A percentile compares a stretch with the other conserved stretches of the same genome.
Evolutionary conservation across 2,329 filamentous ascomycete species (phyloP).

Genomic region (Xylogone sp.): DNA sequence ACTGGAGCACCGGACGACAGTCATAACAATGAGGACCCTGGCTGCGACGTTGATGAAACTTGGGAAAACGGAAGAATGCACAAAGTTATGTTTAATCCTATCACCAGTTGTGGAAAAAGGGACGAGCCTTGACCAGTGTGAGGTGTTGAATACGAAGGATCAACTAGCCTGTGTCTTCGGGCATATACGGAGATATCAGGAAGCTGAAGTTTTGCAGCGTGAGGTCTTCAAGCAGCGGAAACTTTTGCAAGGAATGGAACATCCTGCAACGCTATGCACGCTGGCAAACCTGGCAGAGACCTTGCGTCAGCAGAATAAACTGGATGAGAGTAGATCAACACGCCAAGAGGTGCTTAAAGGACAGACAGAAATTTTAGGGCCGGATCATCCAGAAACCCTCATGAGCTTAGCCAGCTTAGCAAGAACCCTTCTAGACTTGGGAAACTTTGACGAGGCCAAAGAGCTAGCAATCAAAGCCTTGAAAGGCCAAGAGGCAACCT

Average conservation of each 20-base stretch:
- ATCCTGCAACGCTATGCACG: neutral
- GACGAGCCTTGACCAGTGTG: neutral
- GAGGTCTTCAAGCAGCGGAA: neutral
- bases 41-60: neutral
- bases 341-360: neutral
- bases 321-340: neutral
- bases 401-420: neutral
- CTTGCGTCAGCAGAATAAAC: neutral
- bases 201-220: neutral
- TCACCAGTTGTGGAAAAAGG: neutral
- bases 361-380: conserved; percentile 2
- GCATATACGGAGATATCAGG: neutral
- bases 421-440: neutral
- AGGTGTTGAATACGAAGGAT: neutral
- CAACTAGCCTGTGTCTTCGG: neutral
- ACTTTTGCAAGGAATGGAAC: neutral
- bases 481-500: neutral
- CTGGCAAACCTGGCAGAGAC: neutral
- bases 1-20: neutral
- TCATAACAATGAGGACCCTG: neutral
- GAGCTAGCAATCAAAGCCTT: neutral
- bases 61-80: neutral
- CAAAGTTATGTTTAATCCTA: neutral
- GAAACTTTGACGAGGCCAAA: neutral
- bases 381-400: conserved; percentile 2